Percentiles rank a stretch among this genome's conserved stretches.
phyloP scores from a whole-genome alignment of 331 rosid genomes.

The Prunus yedoensis region DNA sequence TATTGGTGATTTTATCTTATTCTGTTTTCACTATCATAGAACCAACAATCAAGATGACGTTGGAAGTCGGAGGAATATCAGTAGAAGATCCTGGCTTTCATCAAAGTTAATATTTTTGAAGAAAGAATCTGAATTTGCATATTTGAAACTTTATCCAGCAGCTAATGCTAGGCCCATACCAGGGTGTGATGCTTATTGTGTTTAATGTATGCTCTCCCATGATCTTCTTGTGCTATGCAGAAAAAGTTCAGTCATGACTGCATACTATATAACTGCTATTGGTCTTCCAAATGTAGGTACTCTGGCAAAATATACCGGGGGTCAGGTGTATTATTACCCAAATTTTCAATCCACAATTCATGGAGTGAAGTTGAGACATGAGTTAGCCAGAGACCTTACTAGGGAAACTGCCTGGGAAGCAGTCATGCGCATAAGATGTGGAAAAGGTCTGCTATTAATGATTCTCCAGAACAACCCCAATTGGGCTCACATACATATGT shows the following conservation, averaged over 20 bases:
- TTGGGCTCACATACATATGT: background rate
- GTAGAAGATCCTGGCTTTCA: background rate
- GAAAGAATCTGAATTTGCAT: conserved; percentile 10
- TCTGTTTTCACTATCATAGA: background rate
- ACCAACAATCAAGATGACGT: background rate
- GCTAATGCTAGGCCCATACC: conserved; percentile 14
- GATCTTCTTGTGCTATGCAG: background rate
- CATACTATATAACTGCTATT: background rate
- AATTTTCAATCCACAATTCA: conserved; percentile 75
- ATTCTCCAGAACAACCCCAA: conserved; percentile 19
- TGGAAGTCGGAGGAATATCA: background rate
- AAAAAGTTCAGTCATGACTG: background rate
- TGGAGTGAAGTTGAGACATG: conserved; percentile 89
- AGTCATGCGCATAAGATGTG: conserved; percentile 95
- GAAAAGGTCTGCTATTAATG: conserved; percentile 63
- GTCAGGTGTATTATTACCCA: conserved; percentile 88
- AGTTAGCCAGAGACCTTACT: conserved; percentile 88
- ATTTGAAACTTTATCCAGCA: background rate
- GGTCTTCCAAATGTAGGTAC: conserved; percentile 59
- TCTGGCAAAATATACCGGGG: conserved; percentile 95
- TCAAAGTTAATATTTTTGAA: background rate
- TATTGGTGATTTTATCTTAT: conserved; percentile 1
- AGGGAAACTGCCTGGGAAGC: conserved; percentile 99
- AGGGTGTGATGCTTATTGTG: conserved; percentile 12
- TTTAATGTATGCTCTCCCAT: background rate